Evolutionary conservation across 352 stramenopile species (phyloP), one percentile per base, ranked within the genome.

Genomic region (Phytophthora podocarpi): DNA sequence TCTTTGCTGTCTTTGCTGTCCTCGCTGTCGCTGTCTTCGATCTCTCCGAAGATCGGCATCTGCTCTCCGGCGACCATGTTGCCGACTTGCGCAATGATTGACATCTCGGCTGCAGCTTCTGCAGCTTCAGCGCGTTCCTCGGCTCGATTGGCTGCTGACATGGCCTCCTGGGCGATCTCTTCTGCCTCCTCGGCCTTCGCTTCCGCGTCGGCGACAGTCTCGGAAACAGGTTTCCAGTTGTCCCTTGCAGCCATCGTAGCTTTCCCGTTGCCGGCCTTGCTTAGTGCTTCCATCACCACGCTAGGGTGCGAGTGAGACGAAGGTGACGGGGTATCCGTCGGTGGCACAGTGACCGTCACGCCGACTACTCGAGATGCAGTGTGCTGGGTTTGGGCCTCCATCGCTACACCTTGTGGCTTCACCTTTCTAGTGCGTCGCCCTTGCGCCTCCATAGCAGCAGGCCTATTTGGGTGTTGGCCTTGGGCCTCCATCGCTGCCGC

Each of bases 161-260:
- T n/a, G n/a, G n/a, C n/a, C n/a, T 13, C 31, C 39, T n/a, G n/a
- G 35, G 35, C 45, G 23, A 57, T 64, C 13, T 48, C 23, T 23
- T 54, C 31, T 0, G 39, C 57, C 23, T 59, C 23, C 7, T 52
- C 30, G 9, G 57, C 39, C 34, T 59, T 53, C 9, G 37, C 47
- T 41, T 53, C 37, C 6, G 47, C 47, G 20, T 47, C 16, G 8
- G 30, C 18, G 31, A 39, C 13, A 4, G 23, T 5, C 9, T 56
- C 46, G 27, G 36, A 13, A 18, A 3, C 34, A 24, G n/a, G 21
- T 18, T 23, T 23, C 20, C 31, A 27, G 6, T 41, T 23, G 13
- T 64, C 54, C 54, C 47, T 47, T 12, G 20, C 43, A 37, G 11
- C 31, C n/a, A n/a, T n/a, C n/a, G n/a, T n/a, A n/a, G n/a, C n/a